Evolutionary conservation across 306 rosid genomes (phyloP).

Genomic region (Medicago ruthenica): DNA sequence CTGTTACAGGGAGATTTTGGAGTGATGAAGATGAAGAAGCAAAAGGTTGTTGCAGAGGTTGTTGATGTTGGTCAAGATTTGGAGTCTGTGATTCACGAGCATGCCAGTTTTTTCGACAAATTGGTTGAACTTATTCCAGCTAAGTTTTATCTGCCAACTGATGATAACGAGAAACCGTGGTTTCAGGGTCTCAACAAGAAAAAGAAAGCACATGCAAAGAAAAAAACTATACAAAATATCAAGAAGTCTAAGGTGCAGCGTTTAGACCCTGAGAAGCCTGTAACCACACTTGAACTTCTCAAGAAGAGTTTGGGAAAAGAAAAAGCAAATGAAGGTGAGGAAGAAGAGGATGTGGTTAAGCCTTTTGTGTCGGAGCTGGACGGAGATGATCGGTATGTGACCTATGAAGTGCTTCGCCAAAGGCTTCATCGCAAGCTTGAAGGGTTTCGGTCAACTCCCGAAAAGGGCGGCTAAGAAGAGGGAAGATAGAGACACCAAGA

Average conservation of each 20-base stretch:
- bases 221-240: conserved; percentile 64
- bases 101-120: conserved; percentile 75
- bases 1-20: conserved; percentile 9
- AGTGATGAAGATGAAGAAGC: conserved; percentile 16
- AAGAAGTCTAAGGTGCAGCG: conserved; percentile 72
- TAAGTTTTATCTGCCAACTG: conserved; percentile 69
- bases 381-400: conserved; percentile 58
- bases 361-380: conserved; percentile 53
- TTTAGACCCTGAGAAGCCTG: conserved; percentile 72
- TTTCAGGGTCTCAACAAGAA: conserved; percentile 84
- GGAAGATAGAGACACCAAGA: not conserved
- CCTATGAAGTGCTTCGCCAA: conserved; percentile 70
- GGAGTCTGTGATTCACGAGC: conserved; percentile 61
- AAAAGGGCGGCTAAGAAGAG: conserved; percentile 59
- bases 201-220: conserved; percentile 42
- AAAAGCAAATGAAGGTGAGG: conserved; percentile 45
- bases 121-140: conserved; percentile 84
- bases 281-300: conserved; percentile 64
- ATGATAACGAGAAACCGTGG: conserved; percentile 77
- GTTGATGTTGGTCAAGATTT: conserved; percentile 39
- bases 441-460: conserved; percentile 55
- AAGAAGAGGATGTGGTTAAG: conserved; percentile 50
- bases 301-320: conserved; percentile 64
- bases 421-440: conserved; percentile 55
- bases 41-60: not conserved